Evolutionary conservation across 805 yeast genomes (phyloP).

Genomic region (Yarrowia deformans): DNA sequence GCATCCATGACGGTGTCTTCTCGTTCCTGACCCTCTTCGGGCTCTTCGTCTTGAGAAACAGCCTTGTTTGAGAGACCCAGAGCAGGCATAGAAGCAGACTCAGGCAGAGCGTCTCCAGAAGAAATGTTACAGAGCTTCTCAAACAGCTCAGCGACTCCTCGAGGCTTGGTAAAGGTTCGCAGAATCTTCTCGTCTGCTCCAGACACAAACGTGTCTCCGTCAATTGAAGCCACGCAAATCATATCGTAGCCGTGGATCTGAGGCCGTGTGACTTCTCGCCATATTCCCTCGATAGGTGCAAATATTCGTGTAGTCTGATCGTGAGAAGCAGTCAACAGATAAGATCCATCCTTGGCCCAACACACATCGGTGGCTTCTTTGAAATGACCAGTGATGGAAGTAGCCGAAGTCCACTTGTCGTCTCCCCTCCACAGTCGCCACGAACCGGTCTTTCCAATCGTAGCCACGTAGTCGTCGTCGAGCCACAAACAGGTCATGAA

Average conservation of each 20-base stretch:
- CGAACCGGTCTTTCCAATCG: slow-evolving; percentile 93
- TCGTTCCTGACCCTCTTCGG: slow-evolving; percentile 47
- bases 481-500: slow-evolving; percentile 79
- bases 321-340: slow-evolving; percentile 76
- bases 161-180: slow-evolving; percentile 88
- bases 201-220: slow-evolving; percentile 73
- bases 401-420: slow-evolving; percentile 50
- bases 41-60: slow-evolving; percentile 54
- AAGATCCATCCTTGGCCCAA: slow-evolving; percentile 71
- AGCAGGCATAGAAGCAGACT: slow-evolving; percentile 89
- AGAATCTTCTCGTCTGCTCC: slow-evolving; percentile 96
- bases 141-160: slow-evolving; percentile 71
- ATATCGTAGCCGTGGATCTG: slow-evolving; percentile 98
- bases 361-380: slow-evolving; percentile 76
- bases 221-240: slow-evolving; percentile 74
- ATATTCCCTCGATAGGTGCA: slow-evolving; percentile 58
- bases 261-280: slow-evolving; percentile 96
- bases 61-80: slow-evolving; percentile 88
- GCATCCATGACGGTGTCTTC: slow-evolving; percentile 43
- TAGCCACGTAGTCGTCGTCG: slow-evolving; percentile 57
- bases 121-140: slow-evolving; percentile 59
- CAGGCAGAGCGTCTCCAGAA: slow-evolving; percentile 61
- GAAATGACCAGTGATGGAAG: slow-evolving; percentile 79
- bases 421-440: slow-evolving; percentile 75
- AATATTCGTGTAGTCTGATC: slow-evolving; percentile 93